Percentiles rank a stretch among this genome's conserved stretches.
Evolutionary conservation across 2,329 filamentous ascomycete species (phyloP).

Genomic region (Bimuria novae-zelandiae): DNA sequence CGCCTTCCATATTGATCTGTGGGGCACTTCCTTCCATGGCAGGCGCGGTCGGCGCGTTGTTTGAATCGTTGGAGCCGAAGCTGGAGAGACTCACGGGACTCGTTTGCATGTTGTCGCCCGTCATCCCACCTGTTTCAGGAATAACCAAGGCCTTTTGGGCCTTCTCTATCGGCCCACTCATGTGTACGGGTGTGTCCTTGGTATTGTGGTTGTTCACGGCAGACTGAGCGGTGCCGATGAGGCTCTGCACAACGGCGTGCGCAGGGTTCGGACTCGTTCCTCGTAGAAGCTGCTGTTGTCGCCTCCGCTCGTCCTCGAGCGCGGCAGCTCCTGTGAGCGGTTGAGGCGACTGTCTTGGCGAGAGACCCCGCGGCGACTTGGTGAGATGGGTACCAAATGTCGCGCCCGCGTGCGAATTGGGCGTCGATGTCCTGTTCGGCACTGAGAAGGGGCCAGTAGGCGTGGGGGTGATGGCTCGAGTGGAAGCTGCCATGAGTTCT

Average conservation of each 20-base stretch:
- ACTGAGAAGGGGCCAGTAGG: slow-evolving; percentile 47
- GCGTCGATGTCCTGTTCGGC: slow-evolving; percentile 48
- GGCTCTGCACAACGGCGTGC: slow-evolving; percentile 49
- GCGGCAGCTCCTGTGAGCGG: slow-evolving; percentile 55
- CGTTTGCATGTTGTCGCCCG: slow-evolving; percentile 54
- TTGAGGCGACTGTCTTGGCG: slow-evolving; percentile 47
- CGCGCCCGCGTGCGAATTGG: slow-evolving; percentile 36
- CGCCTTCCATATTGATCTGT: slow-evolving; percentile 49
- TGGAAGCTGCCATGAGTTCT: slow-evolving; percentile 50
- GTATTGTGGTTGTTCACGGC: slow-evolving; percentile 50
- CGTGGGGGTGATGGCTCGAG: slow-evolving; percentile 50
- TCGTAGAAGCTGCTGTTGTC: slow-evolving; percentile 47
- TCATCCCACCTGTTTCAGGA: slow-evolving; percentile 47
- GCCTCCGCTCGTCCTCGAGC: slow-evolving; percentile 54
- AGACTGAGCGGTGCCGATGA: slow-evolving; percentile 47
- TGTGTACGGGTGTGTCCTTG: slow-evolving; percentile 50
- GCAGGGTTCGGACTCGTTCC: slow-evolving; percentile 57
- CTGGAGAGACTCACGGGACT: slow-evolving; percentile 60
- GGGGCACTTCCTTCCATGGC: slow-evolving; percentile 56
- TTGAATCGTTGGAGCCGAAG: slow-evolving; percentile 58
- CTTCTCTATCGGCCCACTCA: slow-evolving; percentile 55
- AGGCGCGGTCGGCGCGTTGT: slow-evolving; percentile 53
- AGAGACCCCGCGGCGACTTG: slow-evolving; percentile 49
- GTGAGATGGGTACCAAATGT: slow-evolving; percentile 47
- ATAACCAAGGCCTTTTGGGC: slow-evolving; percentile 56